Base-by-base conservation (phyloP, 306 rosid species). In the Parietaria judaica region DNA sequence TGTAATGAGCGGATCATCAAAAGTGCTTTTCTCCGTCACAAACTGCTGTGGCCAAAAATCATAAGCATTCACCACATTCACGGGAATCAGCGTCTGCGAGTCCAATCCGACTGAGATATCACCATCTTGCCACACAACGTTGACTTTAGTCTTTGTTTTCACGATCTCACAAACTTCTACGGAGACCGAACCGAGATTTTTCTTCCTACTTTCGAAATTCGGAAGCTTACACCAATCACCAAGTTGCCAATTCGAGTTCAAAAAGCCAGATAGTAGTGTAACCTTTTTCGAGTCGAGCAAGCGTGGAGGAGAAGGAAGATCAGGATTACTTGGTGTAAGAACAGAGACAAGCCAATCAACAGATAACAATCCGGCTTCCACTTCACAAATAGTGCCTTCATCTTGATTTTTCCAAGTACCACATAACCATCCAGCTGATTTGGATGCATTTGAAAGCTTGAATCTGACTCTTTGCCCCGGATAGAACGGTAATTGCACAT, bases 1-100 rank as follows among this genome's bases (percentile, higher is more conserved):
- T 66, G 77, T 45, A 63, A 76, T 65, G 55, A 61, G 72, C 50
- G 73, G 82, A 79, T 84, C 90, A 76, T 92, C 90, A 62, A 73
- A 80, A 71, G 84, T 73, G 46, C 84, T 84, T 70, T 84, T 86
- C 76, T 86, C 97, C 69, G 74, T 65, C 48, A 94, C 97, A 71
- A 84, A 82, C 78, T 94, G 97, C 58, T 84, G 82, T 68, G 99
- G 99, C 85, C 86, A 94, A 75, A 94, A 94, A 52, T 94, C 99
- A 67, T 84, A 86, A 37, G 79, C 79, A 78, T 88, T 83, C 49
- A 83, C 73, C 48, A 70, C 90, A 69, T 73, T 84, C 45, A 78
- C 88, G 6, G 95, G 99, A 67, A 77, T 55, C 66, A 94, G 58
- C 54, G 69, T 72, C 50, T 72, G 86, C 1, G 90, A 79, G 78